Percentiles rank a stretch among this genome's conserved stretches.
Evolutionary conservation across 1,284 basidiomycete species (phyloP).

Genomic region (Pulchroboletus neoregius): DNA sequence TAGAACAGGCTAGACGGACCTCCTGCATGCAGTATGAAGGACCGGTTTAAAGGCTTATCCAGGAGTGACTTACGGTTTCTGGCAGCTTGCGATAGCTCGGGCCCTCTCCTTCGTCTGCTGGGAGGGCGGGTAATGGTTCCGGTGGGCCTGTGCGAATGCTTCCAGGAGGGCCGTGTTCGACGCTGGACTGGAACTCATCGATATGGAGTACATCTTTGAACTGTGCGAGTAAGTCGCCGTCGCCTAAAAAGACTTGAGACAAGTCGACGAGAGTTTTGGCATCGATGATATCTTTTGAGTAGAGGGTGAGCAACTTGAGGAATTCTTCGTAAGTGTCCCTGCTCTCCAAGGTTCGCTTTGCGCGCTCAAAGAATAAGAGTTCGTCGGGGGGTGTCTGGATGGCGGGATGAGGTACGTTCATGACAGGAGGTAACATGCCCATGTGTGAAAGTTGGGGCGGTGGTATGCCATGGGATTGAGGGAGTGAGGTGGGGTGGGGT

Average conservation of each 20-base stretch:
- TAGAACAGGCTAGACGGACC: slow-evolving; percentile 87
- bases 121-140: slow-evolving; percentile 63
- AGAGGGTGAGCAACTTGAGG: slow-evolving; percentile 78
- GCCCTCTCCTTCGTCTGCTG: slow-evolving; percentile 70
- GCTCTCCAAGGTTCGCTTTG: slow-evolving; percentile 74
- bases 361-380: slow-evolving; percentile 90
- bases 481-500: slow-evolving; percentile 34
- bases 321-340: slow-evolving; percentile 79
- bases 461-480: slow-evolving; percentile 33
- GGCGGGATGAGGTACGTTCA: slow-evolving; percentile 26
- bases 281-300: slow-evolving; percentile 87
- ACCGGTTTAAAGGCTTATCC: not conserved
- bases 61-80: slow-evolving; percentile 54
- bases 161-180: slow-evolving; percentile 74
- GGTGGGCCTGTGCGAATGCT: slow-evolving; percentile 67
- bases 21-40: slow-evolving; percentile 53
- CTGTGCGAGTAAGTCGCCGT: slow-evolving; percentile 76
- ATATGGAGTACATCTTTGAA: slow-evolving; percentile 88
- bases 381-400: slow-evolving; percentile 67
- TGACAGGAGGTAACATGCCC: slow-evolving; percentile 30
- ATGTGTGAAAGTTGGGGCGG: slow-evolving; percentile 33
- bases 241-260: slow-evolving; percentile 76
- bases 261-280: slow-evolving; percentile 79
- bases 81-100: slow-evolving; percentile 93
- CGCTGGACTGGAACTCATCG: slow-evolving; percentile 63